phyloP scores from a whole-genome alignment of 345 rosid species.

The Linum tenue region DNA sequence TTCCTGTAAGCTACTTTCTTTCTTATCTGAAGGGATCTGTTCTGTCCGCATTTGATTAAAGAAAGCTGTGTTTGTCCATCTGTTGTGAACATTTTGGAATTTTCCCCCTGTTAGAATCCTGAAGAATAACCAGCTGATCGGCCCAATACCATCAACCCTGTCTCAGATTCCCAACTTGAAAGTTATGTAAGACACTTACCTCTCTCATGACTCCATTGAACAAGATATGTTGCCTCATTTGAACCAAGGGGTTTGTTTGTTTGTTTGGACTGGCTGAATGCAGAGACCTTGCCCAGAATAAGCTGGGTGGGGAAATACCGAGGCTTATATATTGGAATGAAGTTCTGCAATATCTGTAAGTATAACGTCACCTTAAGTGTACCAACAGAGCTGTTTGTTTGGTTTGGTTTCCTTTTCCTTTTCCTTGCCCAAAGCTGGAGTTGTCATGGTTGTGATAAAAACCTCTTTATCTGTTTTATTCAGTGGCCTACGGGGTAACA shows the following conservation, averaged over 20 bases:
- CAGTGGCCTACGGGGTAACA: constrained; percentile 92
- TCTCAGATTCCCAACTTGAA: constrained; percentile 94
- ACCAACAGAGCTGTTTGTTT: not conserved
- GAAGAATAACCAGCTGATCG: constrained; percentile 81
- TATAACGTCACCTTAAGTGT: not conserved
- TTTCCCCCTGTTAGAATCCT: constrained; percentile 32
- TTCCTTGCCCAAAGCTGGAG: not conserved
- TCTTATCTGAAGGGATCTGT: no score
- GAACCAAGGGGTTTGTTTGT: not conserved
- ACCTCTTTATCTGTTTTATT: not conserved
- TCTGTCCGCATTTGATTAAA: no score
- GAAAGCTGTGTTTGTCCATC: not conserved
- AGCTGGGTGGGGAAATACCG: constrained; percentile 87
- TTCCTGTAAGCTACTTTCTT: constrained; percentile 42
- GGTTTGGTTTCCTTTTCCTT: not conserved
- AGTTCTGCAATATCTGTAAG: constrained; percentile 96
- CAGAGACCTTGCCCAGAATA: constrained; percentile 90
- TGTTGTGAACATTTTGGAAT: not conserved
- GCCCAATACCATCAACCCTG: constrained; percentile 83
- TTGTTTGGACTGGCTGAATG: constrained; percentile 7
- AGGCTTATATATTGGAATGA: constrained; percentile 99
- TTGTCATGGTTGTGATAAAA: not conserved
- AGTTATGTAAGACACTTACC: constrained; percentile 45
- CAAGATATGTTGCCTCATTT: not conserved
- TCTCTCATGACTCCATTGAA: not conserved